Base-by-base conservation (phyloP, 176 grass and related monocot species). In the Panicum miliaceum region DNA sequence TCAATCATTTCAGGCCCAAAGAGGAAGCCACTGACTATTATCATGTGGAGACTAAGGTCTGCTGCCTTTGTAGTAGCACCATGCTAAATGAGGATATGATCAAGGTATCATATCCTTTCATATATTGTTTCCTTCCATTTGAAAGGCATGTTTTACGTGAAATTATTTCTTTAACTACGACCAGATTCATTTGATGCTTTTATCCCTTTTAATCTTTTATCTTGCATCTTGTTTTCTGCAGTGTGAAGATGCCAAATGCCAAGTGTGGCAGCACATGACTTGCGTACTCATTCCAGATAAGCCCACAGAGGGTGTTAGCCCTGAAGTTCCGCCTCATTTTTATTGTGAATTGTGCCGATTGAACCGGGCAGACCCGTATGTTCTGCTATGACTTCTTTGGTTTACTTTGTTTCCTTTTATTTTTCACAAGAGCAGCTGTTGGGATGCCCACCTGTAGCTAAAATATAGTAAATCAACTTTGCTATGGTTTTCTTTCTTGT, bases 341-440 rank as follows among this genome's bases (percentile, higher is more conserved):
- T 99, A 92, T 91, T 99, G 96, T 89, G 96, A 96, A 96, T 71
- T 92, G 60, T 99, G 96, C 78, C 81, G 93, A 84, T 77, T 99
- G 68, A 94, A 47, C 50, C 92, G 93, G 27, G 96, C 96, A 59
- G 96, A 99, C 63, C 96, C 96, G 96, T 99, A 95, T 82, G 96
- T 90, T 53, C 76, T 70, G 12, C 64, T 87, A 34, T 23, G 35
- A 19, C 11, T 25, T 86, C 40, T 77, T 61, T 81, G 36, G 41
- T 75, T 37, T 54, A 45, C 7, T 35, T 84, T 40, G 20, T 54
- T 69, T 41, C 35, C 14, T 27, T 80, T 16, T 51, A n/a, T 64
- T 25, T 54, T 53, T 15, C 12, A 32, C 29, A 76, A 60, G 23
- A 63, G 3, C 23, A 42, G 2, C 56, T 12, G 22, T 38, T 68